These are phyloP conservation scores for Kockiozyma suomiensis DNA, from an alignment of 805 yeast genomes.

Conservation along the genomic window DNA sequence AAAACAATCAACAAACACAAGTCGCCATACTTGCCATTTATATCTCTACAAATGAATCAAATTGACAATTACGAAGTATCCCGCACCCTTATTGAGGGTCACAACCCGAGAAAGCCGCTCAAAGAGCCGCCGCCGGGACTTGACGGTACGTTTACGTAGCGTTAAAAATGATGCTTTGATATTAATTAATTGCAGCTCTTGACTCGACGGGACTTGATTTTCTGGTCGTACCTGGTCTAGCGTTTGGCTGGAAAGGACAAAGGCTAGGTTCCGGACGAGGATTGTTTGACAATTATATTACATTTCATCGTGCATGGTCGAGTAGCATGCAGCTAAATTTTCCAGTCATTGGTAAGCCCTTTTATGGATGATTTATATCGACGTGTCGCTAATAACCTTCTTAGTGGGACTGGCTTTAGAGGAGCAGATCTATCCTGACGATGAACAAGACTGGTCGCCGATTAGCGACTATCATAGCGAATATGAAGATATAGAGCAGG, in stretches of 20 bases:
- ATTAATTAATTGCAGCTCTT: constrained; percentile 17
- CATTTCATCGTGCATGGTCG: constrained; percentile 49
- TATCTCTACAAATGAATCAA: background rate
- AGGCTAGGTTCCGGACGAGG: constrained; percentile 95
- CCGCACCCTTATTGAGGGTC: background rate
- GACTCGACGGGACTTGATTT: constrained; percentile 60
- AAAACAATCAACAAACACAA: background rate
- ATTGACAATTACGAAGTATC: constrained; percentile 1
- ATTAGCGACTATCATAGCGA: background rate
- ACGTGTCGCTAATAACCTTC: background rate
- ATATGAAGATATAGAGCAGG: background rate
- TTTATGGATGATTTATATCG: constrained; percentile 34
- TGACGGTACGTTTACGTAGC: background rate
- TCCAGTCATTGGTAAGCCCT: constrained; percentile 38
- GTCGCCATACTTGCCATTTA: background rate
- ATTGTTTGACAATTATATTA: constrained; percentile 77
- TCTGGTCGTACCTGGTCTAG: constrained; percentile 83
- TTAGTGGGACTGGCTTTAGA: constrained; percentile 63
- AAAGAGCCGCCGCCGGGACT: constrained; percentile 4
- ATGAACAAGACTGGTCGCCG: background rate
- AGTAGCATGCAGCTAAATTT: constrained; percentile 5
- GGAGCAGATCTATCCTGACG: constrained; percentile 52
- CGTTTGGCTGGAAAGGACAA: constrained; percentile 56
- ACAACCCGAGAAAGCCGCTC: background rate
- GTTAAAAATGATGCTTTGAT: background rate